phyloP scores from a whole-genome alignment of 148 eudicot genomes.

The Fagopyrum homotropicum region DNA sequence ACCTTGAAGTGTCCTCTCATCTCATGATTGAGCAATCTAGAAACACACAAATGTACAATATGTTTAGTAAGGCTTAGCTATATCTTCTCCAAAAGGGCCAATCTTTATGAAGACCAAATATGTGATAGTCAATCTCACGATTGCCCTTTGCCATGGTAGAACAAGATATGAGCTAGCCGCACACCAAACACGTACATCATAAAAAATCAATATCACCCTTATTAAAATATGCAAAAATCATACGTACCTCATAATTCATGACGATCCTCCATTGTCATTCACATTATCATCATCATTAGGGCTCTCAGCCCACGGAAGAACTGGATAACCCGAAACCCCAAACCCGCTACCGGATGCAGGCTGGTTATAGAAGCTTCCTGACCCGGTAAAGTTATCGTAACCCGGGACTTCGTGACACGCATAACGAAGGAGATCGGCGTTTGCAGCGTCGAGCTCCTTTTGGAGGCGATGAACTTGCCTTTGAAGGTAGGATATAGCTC shows the following conservation, averaged over 20 bases:
- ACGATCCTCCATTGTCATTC: conserved; percentile 3
- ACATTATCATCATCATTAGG: not conserved
- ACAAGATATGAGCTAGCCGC: not conserved
- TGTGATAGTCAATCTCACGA: not conserved
- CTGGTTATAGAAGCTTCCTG: not conserved
- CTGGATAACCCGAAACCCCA: not conserved
- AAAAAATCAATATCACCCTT: not conserved
- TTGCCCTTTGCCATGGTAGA: not conserved
- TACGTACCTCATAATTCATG: not conserved
- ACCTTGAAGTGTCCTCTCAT: not conserved
- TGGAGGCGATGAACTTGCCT: conserved; percentile 69
- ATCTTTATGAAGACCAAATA: not conserved
- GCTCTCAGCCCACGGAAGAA: conserved; percentile 2
- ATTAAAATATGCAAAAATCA: not conserved
- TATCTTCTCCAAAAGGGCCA: not conserved
- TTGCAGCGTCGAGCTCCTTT: conserved; percentile 69
- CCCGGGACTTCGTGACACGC: conserved; percentile 30
- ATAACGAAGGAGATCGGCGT: conserved; percentile 49
- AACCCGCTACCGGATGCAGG: not conserved
- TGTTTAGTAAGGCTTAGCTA: not conserved
- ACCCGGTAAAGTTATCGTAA: not conserved
- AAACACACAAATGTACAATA: not conserved
- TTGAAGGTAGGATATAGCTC: conserved; percentile 67
- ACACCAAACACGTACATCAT: conserved; percentile 6
- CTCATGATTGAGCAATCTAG: not conserved